phyloP scores from a whole-genome alignment of 805 yeast genomes.

The Saccharomycodes ludwigii region DNA sequence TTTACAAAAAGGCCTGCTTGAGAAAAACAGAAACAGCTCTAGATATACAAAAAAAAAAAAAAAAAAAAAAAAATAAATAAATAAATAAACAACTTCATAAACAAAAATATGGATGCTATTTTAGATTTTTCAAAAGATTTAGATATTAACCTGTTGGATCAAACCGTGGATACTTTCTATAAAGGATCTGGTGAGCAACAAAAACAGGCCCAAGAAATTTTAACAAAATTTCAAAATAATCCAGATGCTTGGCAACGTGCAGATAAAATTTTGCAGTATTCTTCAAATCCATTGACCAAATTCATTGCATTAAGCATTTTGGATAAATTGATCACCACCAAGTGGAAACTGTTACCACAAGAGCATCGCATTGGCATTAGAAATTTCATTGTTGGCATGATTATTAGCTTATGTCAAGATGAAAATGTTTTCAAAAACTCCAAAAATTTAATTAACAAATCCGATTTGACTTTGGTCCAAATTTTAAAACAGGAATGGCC shows the following conservation, averaged over 20 bases:
- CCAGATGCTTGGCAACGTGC: conserved; percentile 95
- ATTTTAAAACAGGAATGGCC: conserved; percentile 99
- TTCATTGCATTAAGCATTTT: conserved; percentile 83
- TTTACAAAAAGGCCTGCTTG: not conserved
- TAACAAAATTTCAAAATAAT: conserved; percentile 79
- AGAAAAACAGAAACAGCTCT: not conserved
- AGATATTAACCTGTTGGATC: conserved; percentile 70
- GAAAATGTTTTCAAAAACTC: conserved; percentile 58
- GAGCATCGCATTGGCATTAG: conserved; percentile 88
- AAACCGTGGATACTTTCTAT: conserved; percentile 75
- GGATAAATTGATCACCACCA: conserved; percentile 78
- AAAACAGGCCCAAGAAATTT: conserved; percentile 55
- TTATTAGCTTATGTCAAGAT: conserved; percentile 79
- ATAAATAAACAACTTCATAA: conserved; percentile 6
- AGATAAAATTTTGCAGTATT: conserved; percentile 71
- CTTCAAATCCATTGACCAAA: conserved; percentile 76
- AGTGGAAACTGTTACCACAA: conserved; percentile 87
- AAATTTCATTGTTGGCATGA: conserved; percentile 88
- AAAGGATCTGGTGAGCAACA: conserved; percentile 59
- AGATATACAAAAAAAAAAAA: not conserved
- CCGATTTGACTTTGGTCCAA: conserved; percentile 87
- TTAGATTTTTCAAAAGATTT: conserved; percentile 78
- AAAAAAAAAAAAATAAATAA: conserved; percentile 6
- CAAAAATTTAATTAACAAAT: conserved; percentile 79
- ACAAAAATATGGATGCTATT: conserved; percentile 59